These are phyloP conservation scores for Phytophthora sojae DNA, from an alignment of 352 stramenopile species.

Conservation along the genomic window DNA sequence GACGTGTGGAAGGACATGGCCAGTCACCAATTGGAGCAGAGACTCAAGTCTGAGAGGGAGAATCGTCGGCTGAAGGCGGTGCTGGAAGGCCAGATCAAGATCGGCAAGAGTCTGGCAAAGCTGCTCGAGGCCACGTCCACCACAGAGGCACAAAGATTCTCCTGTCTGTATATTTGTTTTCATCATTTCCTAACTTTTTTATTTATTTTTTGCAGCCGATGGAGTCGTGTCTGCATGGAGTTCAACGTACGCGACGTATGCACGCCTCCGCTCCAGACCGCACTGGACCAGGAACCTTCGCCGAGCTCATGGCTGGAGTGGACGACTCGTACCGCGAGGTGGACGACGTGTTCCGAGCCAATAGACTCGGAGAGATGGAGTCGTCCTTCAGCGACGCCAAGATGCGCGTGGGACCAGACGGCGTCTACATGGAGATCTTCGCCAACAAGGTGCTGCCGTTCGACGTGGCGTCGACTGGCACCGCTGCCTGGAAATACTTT, in stretches of 20 bases:
- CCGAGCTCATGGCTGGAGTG: slow-evolving; percentile 44
- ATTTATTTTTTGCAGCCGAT: slow-evolving; percentile 29
- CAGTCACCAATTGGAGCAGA: slow-evolving; percentile 47
- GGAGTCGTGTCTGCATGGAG: slow-evolving; percentile 37
- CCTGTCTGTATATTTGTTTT: background rate
- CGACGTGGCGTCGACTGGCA: slow-evolving; percentile 36
- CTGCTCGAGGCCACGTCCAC: slow-evolving; percentile 44
- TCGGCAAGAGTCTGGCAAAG: slow-evolving; percentile 60
- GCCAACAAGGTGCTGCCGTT: slow-evolving; percentile 60
- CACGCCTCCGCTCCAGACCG: slow-evolving; percentile 35
- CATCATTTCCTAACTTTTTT: background rate
- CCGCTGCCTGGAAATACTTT: slow-evolving; percentile 58
- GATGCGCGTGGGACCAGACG: slow-evolving; percentile 41
- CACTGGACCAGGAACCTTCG: slow-evolving; percentile 38
- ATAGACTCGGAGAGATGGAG: slow-evolving; percentile 39
- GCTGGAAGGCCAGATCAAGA: slow-evolving; percentile 70
- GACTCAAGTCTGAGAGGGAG: slow-evolving; percentile 60
- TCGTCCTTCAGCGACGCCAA: slow-evolving; percentile 45
- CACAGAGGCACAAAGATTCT: slow-evolving; percentile 19
- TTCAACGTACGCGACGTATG: slow-evolving; percentile 34
- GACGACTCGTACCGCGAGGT: slow-evolving; percentile 49
- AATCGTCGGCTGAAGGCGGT: slow-evolving; percentile 62
- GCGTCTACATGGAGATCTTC: slow-evolving; percentile 58
- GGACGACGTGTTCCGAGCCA: slow-evolving; percentile 45
- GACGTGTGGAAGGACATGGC: slow-evolving; percentile 55